Evolutionary conservation across 2,329 filamentous ascomycete genomes (phyloP).

Genomic region (Colletotrichum incanum): DNA sequence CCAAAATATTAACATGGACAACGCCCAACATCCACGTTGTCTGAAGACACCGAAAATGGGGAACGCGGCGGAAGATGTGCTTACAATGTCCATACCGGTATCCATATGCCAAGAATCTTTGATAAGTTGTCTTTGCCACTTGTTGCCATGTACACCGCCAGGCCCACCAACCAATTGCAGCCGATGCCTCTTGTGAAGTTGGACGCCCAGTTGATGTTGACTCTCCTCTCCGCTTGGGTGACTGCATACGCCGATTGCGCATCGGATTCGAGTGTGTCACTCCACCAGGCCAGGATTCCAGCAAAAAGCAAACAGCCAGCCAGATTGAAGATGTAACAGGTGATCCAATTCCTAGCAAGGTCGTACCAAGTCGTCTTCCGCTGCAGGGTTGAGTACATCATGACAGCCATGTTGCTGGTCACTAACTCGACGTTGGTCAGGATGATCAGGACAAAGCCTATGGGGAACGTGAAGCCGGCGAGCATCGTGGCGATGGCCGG

Average conservation of each 20-base stretch:
- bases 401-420: conserved; percentile 31
- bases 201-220: conserved; percentile 29
- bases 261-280: conserved; percentile 5
- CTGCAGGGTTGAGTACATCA: conserved; percentile 22
- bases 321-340: conserved; percentile 20
- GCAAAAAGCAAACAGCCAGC: conserved; percentile 18
- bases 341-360: conserved; percentile 15
- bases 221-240: conserved; percentile 17
- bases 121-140: conserved; percentile 17
- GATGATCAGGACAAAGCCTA: conserved; percentile 18
- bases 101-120: conserved; percentile 31
- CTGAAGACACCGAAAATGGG: too few species aligned
- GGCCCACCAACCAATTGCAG: conserved; percentile 27
- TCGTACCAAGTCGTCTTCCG: conserved; percentile 17
- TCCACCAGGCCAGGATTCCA: conserved; percentile 23
- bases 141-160: conserved; percentile 13
- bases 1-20: neutral
- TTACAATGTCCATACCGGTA: conserved; percentile 30
- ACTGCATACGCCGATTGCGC: conserved; percentile 25
- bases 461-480: conserved; percentile 13
- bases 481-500: conserved; percentile 13
- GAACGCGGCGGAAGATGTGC: neutral
- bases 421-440: conserved; percentile 27
- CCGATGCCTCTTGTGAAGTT: conserved; percentile 27
- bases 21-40: neutral